A percentile compares a stretch with the other conserved stretches of the same genome.
These are phyloP conservation scores for Fusarium musae DNA, from an alignment of 2,329 filamentous ascomycete species.

Conservation along the genomic window DNA sequence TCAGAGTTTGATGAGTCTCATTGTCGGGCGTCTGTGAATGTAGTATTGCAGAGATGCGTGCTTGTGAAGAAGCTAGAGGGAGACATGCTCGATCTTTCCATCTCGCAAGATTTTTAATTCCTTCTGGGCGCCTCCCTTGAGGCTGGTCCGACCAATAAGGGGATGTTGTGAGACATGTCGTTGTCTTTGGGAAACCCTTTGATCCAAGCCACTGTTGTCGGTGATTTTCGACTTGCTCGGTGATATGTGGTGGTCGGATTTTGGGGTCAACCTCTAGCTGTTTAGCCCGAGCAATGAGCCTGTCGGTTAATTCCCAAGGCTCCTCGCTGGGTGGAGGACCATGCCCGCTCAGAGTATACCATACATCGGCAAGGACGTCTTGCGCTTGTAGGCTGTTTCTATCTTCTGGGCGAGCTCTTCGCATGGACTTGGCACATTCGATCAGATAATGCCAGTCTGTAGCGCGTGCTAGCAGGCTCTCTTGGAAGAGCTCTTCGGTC, in stretches of 20 bases:
- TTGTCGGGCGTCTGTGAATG: not conserved
- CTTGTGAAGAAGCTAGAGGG: slow-evolving; percentile 7
- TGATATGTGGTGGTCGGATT: slow-evolving; percentile 24
- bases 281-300: slow-evolving; percentile 48
- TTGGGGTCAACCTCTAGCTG: slow-evolving; percentile 41
- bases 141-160: slow-evolving; percentile 45
- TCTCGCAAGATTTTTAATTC: slow-evolving; percentile 14
- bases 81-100: slow-evolving; percentile 16
- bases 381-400: slow-evolving; percentile 44
- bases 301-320: slow-evolving; percentile 52
- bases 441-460: slow-evolving; percentile 51
- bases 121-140: slow-evolving; percentile 20
- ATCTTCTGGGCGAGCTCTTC: slow-evolving; percentile 16
- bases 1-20: not conserved
- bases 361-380: slow-evolving; percentile 50
- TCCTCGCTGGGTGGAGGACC: slow-evolving; percentile 2
- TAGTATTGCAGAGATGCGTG: not conserved
- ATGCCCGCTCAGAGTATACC: slow-evolving; percentile 35
- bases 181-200: slow-evolving; percentile 15
- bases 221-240: not conserved
- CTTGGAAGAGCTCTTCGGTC: slow-evolving; percentile 41
- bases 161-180: slow-evolving; percentile 34
- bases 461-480: slow-evolving; percentile 48
- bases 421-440: slow-evolving; percentile 49
- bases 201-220: slow-evolving; percentile 13